Evolutionary conservation across 257 asterid genomes (phyloP).

Genomic region (Fraxinus anomala): DNA sequence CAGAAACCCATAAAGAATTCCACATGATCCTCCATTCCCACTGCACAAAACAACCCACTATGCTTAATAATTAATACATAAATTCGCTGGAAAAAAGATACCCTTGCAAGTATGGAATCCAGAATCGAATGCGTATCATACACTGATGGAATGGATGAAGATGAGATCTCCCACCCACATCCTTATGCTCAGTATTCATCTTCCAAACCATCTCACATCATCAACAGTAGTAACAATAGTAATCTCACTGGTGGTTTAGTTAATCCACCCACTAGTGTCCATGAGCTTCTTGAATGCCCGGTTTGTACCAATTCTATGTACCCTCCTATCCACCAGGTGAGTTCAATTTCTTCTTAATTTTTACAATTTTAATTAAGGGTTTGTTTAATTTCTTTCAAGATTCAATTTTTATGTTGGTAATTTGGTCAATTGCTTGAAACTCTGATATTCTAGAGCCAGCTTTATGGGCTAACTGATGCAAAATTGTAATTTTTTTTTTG

Average conservation of each 20-base stretch:
- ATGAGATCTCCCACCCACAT: slow-evolving; percentile 48
- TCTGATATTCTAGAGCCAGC: not conserved
- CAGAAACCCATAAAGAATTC: slow-evolving; percentile 22
- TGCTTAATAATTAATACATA: slow-evolving; percentile 32
- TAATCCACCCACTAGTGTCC: slow-evolving; percentile 55
- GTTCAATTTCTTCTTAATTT: not conserved
- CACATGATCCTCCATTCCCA: slow-evolving; percentile 5
- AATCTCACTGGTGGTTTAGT: slow-evolving; percentile 38
- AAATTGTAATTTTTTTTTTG: slow-evolving; percentile 11
- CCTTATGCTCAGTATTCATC: slow-evolving; percentile 49
- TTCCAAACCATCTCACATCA: slow-evolving; percentile 39
- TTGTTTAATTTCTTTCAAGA: slow-evolving; percentile 20
- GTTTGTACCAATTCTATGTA: slow-evolving; percentile 72
- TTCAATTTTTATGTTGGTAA: slow-evolving; percentile 12
- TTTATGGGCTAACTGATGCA: slow-evolving; percentile 10
- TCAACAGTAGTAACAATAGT: slow-evolving; percentile 29
- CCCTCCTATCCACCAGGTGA: slow-evolving; percentile 74
- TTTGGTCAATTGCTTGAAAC: not conserved
- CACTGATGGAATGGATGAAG: slow-evolving; percentile 58
- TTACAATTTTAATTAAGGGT: slow-evolving; percentile 1
- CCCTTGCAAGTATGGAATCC: slow-evolving; percentile 45
- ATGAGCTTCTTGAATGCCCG: slow-evolving; percentile 69
- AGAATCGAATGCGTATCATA: slow-evolving; percentile 64
- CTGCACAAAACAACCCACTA: slow-evolving; percentile 21
- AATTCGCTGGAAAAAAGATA: slow-evolving; percentile 8